These are phyloP conservation scores for Passiflora organensis DNA, from an alignment of 345 rosid genomes.

Conservation along the genomic window DNA sequence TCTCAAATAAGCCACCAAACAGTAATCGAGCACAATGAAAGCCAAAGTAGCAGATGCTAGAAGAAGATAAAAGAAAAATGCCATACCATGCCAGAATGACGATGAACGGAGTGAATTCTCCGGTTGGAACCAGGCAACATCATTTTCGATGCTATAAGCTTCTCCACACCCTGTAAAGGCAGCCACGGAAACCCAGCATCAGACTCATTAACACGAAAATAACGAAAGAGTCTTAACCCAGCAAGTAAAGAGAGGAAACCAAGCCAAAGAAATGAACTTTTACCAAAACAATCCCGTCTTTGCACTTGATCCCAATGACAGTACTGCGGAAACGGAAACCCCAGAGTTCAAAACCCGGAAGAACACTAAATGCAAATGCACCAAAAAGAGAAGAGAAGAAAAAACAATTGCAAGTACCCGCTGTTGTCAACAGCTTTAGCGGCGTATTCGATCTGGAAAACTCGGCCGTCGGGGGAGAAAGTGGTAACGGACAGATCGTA, in stretches of 20 bases:
- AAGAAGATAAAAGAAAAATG: background rate
- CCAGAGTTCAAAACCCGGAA: background rate
- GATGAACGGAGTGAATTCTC: slow-evolving; percentile 92
- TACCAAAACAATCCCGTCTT: slow-evolving; percentile 95
- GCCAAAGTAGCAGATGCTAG: background rate
- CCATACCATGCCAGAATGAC: slow-evolving; percentile 90
- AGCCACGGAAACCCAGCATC: background rate
- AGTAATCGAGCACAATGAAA: too few species aligned
- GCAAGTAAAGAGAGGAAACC: background rate
- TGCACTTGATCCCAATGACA: slow-evolving; percentile 94
- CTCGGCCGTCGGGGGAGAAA: slow-evolving; percentile 99
- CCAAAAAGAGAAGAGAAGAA: background rate
- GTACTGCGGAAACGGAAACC: slow-evolving; percentile 44
- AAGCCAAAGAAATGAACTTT: background rate
- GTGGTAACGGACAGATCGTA: slow-evolving; percentile 99
- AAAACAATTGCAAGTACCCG: slow-evolving; percentile 41
- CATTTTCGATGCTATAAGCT: slow-evolving; percentile 95
- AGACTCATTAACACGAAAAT: background rate
- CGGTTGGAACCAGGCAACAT: slow-evolving; percentile 94
- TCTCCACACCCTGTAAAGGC: slow-evolving; percentile 80
- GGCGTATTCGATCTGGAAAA: slow-evolving; percentile 99
- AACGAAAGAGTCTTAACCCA: background rate
- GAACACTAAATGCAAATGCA: background rate
- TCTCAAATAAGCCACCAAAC: background rate
- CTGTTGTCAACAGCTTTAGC: slow-evolving; percentile 99